Conservation (phyloP, 495 filamentous ascomycete genomes). For the Neurospora intermedia region DNA sequence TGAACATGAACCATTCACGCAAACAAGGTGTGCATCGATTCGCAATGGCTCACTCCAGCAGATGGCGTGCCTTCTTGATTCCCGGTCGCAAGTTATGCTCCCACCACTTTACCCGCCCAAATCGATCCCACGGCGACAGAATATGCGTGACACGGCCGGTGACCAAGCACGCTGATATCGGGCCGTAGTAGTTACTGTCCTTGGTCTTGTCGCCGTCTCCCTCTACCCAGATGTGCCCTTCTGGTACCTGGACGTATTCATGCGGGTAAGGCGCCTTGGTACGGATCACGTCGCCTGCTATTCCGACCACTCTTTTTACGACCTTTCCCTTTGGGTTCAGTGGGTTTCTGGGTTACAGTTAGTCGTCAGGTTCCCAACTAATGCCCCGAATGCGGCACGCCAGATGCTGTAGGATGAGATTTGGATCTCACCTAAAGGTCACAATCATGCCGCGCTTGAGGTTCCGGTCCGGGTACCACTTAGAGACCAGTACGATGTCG, state of each 20-base stretch:
- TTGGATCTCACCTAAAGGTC: slow-evolving; percentile 35
- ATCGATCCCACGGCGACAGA: slow-evolving; percentile 46
- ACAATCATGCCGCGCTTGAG: slow-evolving; percentile 45
- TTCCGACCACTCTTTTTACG: slow-evolving; percentile 59
- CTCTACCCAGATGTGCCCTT: slow-evolving; percentile 71
- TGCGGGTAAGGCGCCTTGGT: slow-evolving; percentile 53
- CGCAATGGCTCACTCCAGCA: neutral
- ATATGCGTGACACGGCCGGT: slow-evolving; percentile 53
- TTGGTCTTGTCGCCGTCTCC: slow-evolving; percentile 53
- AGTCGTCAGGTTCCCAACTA: slow-evolving; percentile 1
- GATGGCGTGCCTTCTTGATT: slow-evolving; percentile 5
- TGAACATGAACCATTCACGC: neutral
- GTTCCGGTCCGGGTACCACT: slow-evolving; percentile 32
- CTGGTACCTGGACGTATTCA: slow-evolving; percentile 46
- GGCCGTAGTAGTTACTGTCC: slow-evolving; percentile 71
- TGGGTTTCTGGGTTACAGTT: slow-evolving; percentile 44
- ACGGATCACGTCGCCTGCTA: slow-evolving; percentile 57
- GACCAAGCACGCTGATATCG: slow-evolving; percentile 50
- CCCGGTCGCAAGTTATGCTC: slow-evolving; percentile 23
- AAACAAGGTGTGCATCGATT: neutral
- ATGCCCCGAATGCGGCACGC: neutral
- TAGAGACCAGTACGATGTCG: slow-evolving; percentile 43
- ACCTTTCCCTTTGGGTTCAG: slow-evolving; percentile 45
- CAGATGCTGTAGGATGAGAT: neutral
- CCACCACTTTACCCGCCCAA: slow-evolving; percentile 41